Evolutionary conservation across 208 protist genomes (phyloP).

Genomic region (Leishmania lainsoni): DNA sequence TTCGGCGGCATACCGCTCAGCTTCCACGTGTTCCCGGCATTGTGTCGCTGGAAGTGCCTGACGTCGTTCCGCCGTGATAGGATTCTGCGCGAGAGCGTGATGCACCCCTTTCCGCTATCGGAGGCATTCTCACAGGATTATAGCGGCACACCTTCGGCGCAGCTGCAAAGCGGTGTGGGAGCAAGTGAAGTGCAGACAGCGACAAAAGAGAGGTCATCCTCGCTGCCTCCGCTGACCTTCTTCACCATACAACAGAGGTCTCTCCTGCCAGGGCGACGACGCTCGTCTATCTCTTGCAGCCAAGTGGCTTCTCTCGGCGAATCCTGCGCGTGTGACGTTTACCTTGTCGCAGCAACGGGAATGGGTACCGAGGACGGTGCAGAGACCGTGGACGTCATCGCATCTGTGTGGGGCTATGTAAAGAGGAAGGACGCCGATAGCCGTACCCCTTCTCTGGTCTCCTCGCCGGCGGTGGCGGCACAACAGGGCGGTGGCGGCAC

Average conservation of each 20-base stretch:
- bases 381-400: neutral
- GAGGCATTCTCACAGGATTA: neutral
- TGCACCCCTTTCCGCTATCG: constrained; percentile 25
- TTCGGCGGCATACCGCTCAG: constrained; percentile 22
- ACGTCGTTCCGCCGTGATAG: constrained; percentile 7
- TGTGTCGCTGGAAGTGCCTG: constrained; percentile 26
- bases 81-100: constrained; percentile 14
- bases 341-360: constrained; percentile 18
- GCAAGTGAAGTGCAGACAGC: neutral
- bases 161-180: neutral
- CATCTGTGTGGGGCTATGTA: constrained; percentile 32
- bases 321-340: constrained; percentile 26
- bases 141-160: neutral
- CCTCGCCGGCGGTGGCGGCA: neutral
- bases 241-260: constrained; percentile 28
- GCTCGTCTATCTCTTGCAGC: constrained; percentile 9
- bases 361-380: neutral
- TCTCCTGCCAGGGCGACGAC: constrained; percentile 10
- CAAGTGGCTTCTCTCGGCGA: constrained; percentile 19
- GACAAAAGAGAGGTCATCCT: neutral
- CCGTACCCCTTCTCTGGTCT: neutral
- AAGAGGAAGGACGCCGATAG: neutral
- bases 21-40: constrained; percentile 27
- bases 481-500: neutral
- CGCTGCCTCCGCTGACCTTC: constrained; percentile 19